Evolutionary conservation across 371 early-diverging fungal species (phyloP).

Genomic region (Mortierella sp.): DNA sequence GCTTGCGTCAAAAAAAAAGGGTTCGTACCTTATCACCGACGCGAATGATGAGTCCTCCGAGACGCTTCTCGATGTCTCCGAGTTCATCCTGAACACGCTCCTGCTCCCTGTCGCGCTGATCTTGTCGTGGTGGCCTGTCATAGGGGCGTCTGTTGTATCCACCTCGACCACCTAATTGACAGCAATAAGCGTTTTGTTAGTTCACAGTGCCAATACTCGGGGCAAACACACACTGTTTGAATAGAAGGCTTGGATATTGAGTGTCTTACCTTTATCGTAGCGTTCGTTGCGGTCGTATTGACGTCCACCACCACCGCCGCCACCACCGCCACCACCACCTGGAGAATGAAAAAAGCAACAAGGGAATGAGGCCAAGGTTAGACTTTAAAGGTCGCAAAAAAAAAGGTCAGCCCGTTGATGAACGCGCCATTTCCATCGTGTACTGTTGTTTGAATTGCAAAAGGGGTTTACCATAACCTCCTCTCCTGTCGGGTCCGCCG

Average conservation of each 20-base stretch:
- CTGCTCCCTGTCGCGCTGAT: conserved; percentile 47
- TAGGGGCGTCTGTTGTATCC: conserved; percentile 41
- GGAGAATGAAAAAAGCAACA: not conserved
- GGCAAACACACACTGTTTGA: not conserved
- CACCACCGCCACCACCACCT: conserved; percentile 22
- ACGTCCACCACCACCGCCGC: conserved; percentile 33
- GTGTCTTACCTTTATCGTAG: conserved; percentile 21
- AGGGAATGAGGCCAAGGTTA: not conserved
- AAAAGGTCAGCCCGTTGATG: too few species aligned
- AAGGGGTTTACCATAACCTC: not conserved
- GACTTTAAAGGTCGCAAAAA: not conserved
- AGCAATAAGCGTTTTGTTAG: not conserved
- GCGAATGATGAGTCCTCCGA: conserved; percentile 81
- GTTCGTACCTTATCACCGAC: conserved; percentile 80
- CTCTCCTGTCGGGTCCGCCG: conserved; percentile 15
- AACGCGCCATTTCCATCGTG: not conserved
- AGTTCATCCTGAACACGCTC: conserved; percentile 66
- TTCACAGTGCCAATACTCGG: not conserved
- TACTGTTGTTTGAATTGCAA: not conserved
- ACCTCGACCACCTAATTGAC: conserved; percentile 22
- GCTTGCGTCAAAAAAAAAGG: too few species aligned
- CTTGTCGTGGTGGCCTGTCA: conserved; percentile 39
- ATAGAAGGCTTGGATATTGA: not conserved
- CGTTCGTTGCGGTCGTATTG: conserved; percentile 38
- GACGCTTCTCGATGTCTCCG: conserved; percentile 77